Conservation (phyloP, 306 rosid species). For the Bauhinia variegata region DNA sequence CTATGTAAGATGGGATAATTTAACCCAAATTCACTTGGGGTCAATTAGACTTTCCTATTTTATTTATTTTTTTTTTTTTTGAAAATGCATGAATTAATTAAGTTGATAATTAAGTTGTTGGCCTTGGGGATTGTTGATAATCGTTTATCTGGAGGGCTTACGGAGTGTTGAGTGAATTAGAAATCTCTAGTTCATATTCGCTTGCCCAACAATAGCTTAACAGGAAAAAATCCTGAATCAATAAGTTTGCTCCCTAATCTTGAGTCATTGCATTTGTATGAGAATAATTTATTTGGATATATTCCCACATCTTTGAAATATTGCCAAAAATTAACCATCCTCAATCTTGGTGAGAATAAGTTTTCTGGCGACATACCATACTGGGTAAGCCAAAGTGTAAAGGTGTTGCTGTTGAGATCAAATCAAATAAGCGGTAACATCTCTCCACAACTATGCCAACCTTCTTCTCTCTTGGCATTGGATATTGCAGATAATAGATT, state of each 20-base stretch:
- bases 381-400: neutral
- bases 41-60: no score
- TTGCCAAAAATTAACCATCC: no score
- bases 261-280: neutral
- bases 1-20: no score
- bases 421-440: neutral
- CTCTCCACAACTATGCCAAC: neutral
- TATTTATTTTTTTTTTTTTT: no score
- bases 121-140: conserved; percentile 25
- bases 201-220: conserved; percentile 14
- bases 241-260: neutral
- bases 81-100: no score
- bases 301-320: conserved; percentile 12
- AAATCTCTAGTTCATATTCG: neutral
- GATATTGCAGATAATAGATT: neutral
- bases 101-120: neutral
- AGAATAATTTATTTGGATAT: neutral
- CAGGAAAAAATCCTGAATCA: conserved; percentile 14
- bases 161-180: neutral
- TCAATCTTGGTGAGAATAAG: neutral
- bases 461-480: neutral
- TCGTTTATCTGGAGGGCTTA: conserved; percentile 19
- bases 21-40: no score
- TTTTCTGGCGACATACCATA: neutral
- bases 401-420: neutral